These are phyloP conservation scores for Picea mariana DNA, from an alignment of 83 land plant genomes.

Conservation along the genomic window DNA sequence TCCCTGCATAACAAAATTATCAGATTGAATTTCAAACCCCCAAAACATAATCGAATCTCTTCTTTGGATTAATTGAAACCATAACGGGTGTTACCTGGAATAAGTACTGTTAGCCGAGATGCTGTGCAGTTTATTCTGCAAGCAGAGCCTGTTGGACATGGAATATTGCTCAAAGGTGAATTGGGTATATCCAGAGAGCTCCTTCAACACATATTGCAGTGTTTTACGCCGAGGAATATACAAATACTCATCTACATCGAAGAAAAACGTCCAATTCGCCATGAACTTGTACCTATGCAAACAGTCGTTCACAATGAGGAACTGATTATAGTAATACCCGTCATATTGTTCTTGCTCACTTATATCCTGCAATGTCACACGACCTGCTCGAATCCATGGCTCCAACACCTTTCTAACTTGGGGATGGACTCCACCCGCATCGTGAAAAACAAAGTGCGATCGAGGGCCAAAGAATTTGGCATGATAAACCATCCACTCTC, in stretches of 20 bases:
- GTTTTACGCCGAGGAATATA: conserved; percentile 40
- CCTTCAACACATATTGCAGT: conserved; percentile 39
- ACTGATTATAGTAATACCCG: conserved; percentile 86
- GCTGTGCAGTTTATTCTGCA: conserved; percentile 4
- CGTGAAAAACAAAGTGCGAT: conserved; percentile 74
- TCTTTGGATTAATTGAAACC: no score
- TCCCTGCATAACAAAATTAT: conserved; percentile 31
- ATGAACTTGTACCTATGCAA: conserved; percentile 50
- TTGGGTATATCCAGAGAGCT: conserved; percentile 47
- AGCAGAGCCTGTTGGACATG: conserved; percentile 64
- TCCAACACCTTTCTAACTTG: conserved; percentile 62
- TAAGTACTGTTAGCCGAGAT: background rate
- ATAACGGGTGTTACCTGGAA: background rate
- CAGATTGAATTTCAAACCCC: background rate
- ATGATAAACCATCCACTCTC: conserved; percentile 92
- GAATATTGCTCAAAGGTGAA: conserved; percentile 72
- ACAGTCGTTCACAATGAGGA: conserved; percentile 78
- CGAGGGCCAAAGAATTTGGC: conserved; percentile 58
- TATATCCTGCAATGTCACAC: conserved; percentile 71
- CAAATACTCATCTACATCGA: conserved; percentile 81
- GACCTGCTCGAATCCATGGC: conserved; percentile 68
- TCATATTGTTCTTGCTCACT: conserved; percentile 59
- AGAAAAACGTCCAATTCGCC: conserved; percentile 77
- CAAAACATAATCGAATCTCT: no score
- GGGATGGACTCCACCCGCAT: conserved; percentile 65